Evolutionary conservation across 1,139 yeast species (phyloP).

Genomic region (Schwanniomyces etchellsii): DNA sequence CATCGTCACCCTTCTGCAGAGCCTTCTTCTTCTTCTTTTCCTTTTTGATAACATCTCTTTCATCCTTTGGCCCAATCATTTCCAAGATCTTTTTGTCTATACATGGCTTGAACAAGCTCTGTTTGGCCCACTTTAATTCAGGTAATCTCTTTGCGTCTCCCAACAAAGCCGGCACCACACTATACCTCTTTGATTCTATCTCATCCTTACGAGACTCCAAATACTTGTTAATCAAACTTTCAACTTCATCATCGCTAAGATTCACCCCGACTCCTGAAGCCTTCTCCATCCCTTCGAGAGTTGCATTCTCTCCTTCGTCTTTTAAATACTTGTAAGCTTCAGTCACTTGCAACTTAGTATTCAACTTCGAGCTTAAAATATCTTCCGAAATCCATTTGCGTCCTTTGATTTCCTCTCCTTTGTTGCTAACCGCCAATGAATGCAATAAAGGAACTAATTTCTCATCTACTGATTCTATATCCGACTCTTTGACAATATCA

Average conservation of each 20-base stretch:
- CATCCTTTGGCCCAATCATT: conserved; percentile 90
- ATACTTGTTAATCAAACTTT: conserved; percentile 50
- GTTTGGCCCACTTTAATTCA: conserved; percentile 86
- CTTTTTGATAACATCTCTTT: conserved; percentile 80
- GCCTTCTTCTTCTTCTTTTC: conserved; percentile 50
- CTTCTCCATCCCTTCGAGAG: conserved; percentile 43
- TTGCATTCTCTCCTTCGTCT: conserved; percentile 34
- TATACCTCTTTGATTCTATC: conserved; percentile 68
- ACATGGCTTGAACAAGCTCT: conserved; percentile 76
- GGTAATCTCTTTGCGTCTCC: conserved; percentile 72
- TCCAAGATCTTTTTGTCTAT: conserved; percentile 71
- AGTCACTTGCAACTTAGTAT: conserved; percentile 65
- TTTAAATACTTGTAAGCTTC: conserved; percentile 77
- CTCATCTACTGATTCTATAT: conserved; percentile 22
- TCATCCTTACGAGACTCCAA: conserved; percentile 53
- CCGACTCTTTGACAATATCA: conserved; percentile 45
- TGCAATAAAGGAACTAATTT: conserved; percentile 65
- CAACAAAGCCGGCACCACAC: conserved; percentile 67
- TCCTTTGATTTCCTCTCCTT: conserved; percentile 37
- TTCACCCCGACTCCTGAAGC: conserved; percentile 81
- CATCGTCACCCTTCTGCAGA: conserved; percentile 9
- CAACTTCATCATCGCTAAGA: conserved; percentile 62
- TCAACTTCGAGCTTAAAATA: conserved; percentile 58
- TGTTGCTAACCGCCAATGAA: conserved; percentile 64
- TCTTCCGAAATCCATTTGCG: conserved; percentile 53